These are phyloP conservation scores for Acanthamoeba rhysodes DNA, from an alignment of 208 protist species.

Conservation along the genomic window DNA sequence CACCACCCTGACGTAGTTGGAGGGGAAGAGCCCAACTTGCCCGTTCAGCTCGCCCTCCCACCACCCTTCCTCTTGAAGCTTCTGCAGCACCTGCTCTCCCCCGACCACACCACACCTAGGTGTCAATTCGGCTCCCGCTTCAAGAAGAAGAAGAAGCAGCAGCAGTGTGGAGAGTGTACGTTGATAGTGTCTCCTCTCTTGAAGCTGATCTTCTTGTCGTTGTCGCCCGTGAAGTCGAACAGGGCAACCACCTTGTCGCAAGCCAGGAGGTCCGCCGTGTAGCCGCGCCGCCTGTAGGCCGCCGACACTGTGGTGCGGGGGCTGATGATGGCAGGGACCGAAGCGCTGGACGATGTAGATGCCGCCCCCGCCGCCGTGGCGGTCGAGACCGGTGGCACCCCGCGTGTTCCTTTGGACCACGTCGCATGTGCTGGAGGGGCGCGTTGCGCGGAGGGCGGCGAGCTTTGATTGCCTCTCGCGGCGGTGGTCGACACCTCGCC, in stretches of 20 bases:
- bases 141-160: not conserved
- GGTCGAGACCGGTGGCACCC: too few relatives aligned
- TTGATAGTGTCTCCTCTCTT: constrained; percentile 52
- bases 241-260: not conserved
- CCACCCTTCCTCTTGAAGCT: constrained; percentile 48
- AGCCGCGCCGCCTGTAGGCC: not conserved
- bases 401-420: too few relatives aligned
- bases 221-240: constrained; percentile 47
- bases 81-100: constrained; percentile 32
- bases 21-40: constrained; percentile 7
- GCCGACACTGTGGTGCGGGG: not conserved
- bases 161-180: not conserved
- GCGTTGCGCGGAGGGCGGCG: too few relatives aligned
- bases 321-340: not conserved
- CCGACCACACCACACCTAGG: not conserved
- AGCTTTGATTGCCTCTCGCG: too few relatives aligned
- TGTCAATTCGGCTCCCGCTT: not conserved
- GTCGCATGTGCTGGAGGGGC: too few relatives aligned
- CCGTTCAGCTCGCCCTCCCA: constrained; percentile 65
- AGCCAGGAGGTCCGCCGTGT: not conserved
- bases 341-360: too few relatives aligned
- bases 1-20: constrained; percentile 41
- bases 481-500: too few relatives aligned
- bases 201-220: constrained; percentile 65
- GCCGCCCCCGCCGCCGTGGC: too few relatives aligned